Evolutionary conservation across 1,284 basidiomycete genomes (phyloP), one percentile per base, ranked within the genome.

Genomic region (Boletellus sp.): DNA sequence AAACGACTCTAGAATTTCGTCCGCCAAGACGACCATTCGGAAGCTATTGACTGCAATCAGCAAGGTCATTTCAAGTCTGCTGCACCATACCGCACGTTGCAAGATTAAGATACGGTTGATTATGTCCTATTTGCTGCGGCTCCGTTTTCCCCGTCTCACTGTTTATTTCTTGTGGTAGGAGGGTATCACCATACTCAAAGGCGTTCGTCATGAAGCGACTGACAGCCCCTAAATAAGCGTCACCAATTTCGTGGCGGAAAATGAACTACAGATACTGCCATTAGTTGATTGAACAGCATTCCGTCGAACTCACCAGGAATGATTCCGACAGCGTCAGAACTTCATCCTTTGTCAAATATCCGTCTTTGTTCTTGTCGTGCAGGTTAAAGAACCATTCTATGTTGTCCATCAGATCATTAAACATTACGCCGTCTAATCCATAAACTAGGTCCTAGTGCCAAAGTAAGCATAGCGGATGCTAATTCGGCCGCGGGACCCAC

Each of bases 331-430:
- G 73, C 1, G 93, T 97, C 59, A 99, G 74, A 28, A 98, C 91
- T 69, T 99, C 96, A 63, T 98, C 95, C 71, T 96, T 97, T 3
- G 94, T 96, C 56, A 99, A 74, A 65, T 79, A 94, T 0, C 93
- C 93, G 64, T 98, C 94, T 58, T 92, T 93, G 69, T 98, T 89
- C 71, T 95, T 95, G 74, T 97, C 94, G 61, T 97, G 93, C 47
- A 99, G 71, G 59, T 91, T 89, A 73, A 99, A 98, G 74, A 99
- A 96, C 94, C 96, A 98, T 68, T 97, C 91, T 61, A 98, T 97
- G 62, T 92, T 96, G 55, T 94, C 91, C 93, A 98, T 97, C 55
- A 99, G 76, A 67, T 97, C 97, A 57, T 93, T 95, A 70, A 93
- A 91, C 84, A 98, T 92, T 51, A 97, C 89, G 13, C 86, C 86